A percentile compares a stretch with the other conserved stretches of the same genome.
phyloP scores from a whole-genome alignment of 2,329 filamentous ascomycete species.

The Paecilomyces dactylethromorphus region DNA sequence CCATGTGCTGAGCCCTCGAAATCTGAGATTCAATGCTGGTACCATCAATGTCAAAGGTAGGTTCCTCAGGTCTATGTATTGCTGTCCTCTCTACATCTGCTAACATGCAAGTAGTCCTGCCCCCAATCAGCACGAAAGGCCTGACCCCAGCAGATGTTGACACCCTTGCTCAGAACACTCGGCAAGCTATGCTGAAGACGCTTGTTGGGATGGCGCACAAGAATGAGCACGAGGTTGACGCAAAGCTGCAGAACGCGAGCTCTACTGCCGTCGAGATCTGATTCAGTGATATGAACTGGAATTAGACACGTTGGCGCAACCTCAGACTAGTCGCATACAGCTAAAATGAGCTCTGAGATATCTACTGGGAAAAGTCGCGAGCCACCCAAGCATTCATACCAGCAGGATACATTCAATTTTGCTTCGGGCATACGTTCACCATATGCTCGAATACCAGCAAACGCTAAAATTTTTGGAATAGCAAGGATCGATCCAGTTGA shows the following conservation, averaged over 20 bases:
- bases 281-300: conserved; percentile 8
- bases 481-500: not conserved
- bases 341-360: not conserved
- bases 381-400: not conserved
- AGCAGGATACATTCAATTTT: not conserved
- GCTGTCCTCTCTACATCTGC: not conserved
- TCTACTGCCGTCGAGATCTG: conserved; percentile 30
- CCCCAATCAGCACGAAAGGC: conserved; percentile 70
- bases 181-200: conserved; percentile 67
- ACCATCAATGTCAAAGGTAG: conserved; percentile 69
- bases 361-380: not conserved
- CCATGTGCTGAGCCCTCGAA: conserved; percentile 61
- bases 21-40: conserved; percentile 59
- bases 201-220: conserved; percentile 37
- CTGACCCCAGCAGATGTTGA: conserved; percentile 73
- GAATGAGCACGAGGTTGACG: conserved; percentile 13
- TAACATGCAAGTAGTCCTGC: conserved; percentile 52
- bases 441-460: not conserved
- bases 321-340: not conserved
- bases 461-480: not conserved
- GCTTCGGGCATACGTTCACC: not conserved
- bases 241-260: conserved; percentile 14
- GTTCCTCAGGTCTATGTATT: not conserved
- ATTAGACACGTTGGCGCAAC: not conserved
- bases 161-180: conserved; percentile 59